Evolutionary conservation across 2,329 filamentous ascomycete species (phyloP), one percentile per base, ranked within the genome.

Genomic region (Aspergillus glaucus): DNA sequence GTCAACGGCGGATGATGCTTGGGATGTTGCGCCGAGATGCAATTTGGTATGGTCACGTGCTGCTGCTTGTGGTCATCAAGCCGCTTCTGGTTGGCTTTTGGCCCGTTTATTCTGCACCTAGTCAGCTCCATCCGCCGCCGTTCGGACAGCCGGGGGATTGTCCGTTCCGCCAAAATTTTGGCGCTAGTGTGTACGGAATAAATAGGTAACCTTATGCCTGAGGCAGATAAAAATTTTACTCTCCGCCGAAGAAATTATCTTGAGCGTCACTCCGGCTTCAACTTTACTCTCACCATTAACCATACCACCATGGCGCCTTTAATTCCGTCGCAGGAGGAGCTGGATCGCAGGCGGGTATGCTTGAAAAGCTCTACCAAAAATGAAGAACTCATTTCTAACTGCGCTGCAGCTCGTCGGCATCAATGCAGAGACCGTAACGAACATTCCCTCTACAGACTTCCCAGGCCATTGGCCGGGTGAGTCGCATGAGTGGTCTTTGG

Each of bases 381-480:
- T 30, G 26, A 30, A 30, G 4, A 10, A 36, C 46, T 51, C 47
- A 54, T 48, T 24, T 19, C 56, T 60, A 55, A 59, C 41, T 44
- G 15, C 19, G 44, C 22, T 50, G 45, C 61, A 95, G 87, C 86
- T 88, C 60, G 85, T 98, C 63, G 83, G 85, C 59, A 84, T 98
- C 73, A 88, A 93, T 69, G 77, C 84, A 58, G 93, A 98, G 73
- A 96, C 88, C 19, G 87, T 98, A 63, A 87, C 86, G 59, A 84
- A 97, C 74, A 87, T 92, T 60, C 80, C 85, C 53, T 93, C 90
- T 43, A 95, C 85, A 61, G 92, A 97, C 66, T 95, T 92, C 68
- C 94, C 94, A 14, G 86, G 87, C 57, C 89, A 95, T 70, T 93
- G 85, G 75, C 86, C 88, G 3, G 88, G 88, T 59, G 93, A 97